Evolutionary conservation across 768 basidiomycete species (phyloP), one percentile per base, ranked within the genome.

Genomic region (Leucocoprinus sp.): DNA sequence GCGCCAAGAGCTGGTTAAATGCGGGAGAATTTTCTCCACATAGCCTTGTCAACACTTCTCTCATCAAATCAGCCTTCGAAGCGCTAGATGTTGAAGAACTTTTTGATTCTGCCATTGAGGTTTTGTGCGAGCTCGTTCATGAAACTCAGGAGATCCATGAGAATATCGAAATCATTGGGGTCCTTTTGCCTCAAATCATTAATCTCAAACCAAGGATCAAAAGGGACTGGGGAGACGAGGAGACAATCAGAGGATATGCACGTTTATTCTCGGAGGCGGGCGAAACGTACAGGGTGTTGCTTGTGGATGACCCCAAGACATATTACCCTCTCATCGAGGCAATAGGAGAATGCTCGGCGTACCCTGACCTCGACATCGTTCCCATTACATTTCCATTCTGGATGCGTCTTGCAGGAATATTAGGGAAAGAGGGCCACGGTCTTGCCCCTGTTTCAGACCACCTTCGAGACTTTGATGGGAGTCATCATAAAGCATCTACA

Each of bases 381-480:
- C 89, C 86, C 3, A 93, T 98, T 63, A 98, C 96, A 8, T 97
- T 98, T 70, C 82, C 85, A 22, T 98, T 99, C 72, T 99, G 96
- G 96, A 93, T 91, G 80, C 83, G 87, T 14, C 82, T 99, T 27
- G 86, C 93, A n/a, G 84, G 89, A 57, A 82, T 78, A 44, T 79
- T 98, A 19, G 82, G 83, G 42, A 93, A 91, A n/a, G 66, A 79
- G 73, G 53, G 63, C 77, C 0, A 74, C 78, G 0, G 76, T 89
- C 9, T 72, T 84, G 0, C 81, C 81, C n/a, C 68, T 87, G 31
- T 84, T 98, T 56, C 54, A 80, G 37, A 80, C 90, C 42, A 85
- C 93, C 19, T 98, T 89, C 70, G 78, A 76, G 55, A 70, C 78
- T 1, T 80, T 99, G 18, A 84, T 96, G 77, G 69, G 65, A 8